Percentiles rank a stretch among this genome's conserved stretches.
Evolutionary conservation across 768 basidiomycete species (phyloP).

Genomic region (Russula dissimulans): DNA sequence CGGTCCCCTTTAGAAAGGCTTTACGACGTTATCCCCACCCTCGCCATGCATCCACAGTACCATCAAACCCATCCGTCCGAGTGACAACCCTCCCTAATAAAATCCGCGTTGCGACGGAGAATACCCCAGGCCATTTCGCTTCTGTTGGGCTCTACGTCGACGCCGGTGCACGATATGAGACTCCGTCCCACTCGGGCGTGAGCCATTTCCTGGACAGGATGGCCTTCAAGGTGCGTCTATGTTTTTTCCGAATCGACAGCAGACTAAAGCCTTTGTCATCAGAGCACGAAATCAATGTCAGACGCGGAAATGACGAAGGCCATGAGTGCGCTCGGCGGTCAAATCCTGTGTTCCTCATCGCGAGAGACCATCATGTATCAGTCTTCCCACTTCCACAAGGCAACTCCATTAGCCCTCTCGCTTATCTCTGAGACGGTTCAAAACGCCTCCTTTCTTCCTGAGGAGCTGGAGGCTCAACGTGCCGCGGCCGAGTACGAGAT

Average conservation of each 20-base stretch:
- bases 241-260: neutral
- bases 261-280: neutral
- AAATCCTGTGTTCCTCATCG: conserved; percentile 84
- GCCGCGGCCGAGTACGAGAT: conserved; percentile 88
- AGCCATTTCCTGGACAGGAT: conserved; percentile 91
- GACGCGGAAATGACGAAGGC: conserved; percentile 71
- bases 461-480: conserved; percentile 76
- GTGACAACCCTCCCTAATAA: conserved; percentile 88
- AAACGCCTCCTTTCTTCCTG: conserved; percentile 61
- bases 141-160: conserved; percentile 91
- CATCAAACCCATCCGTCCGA: conserved; percentile 33
- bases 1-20: conserved; percentile 5
- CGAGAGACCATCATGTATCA: conserved; percentile 98
- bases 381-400: conserved; percentile 83
- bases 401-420: conserved; percentile 72
- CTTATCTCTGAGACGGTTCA: conserved; percentile 88
- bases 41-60: conserved; percentile 12
- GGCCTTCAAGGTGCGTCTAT: conserved; percentile 79
- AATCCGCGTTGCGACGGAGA: conserved; percentile 85
- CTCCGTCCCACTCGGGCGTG: conserved; percentile 58
- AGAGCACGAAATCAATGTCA: conserved; percentile 70
- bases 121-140: conserved; percentile 88
- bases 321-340: conserved; percentile 79
- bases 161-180: conserved; percentile 88
- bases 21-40: conserved; percentile 8